Evolutionary conservation across 1,139 yeast species (phyloP).

Genomic region (Kodamaea arcana): DNA sequence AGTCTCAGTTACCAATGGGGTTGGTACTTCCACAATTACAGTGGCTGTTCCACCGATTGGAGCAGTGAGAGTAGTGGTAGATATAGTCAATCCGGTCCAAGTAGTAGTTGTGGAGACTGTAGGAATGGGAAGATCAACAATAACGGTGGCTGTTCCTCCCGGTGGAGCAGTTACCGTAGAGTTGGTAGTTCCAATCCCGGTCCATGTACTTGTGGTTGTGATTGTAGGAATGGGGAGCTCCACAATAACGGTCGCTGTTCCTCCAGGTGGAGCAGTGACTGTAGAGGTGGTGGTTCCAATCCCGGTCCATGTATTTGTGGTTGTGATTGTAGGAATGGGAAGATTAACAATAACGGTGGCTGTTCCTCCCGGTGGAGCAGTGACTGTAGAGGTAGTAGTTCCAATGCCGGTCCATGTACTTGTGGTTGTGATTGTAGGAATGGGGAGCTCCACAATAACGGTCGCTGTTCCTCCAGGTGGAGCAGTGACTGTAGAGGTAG

Average conservation of each 20-base stretch:
- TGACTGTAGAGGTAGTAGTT: constrained; percentile 3
- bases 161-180: constrained; percentile 8
- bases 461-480: constrained; percentile 10
- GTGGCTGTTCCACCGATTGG: constrained; percentile 6
- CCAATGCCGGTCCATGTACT: constrained; percentile 5
- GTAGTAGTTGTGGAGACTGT: constrained; percentile 12
- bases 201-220: constrained; percentile 9
- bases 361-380: constrained; percentile 9
- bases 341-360: constrained; percentile 7
- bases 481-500: constrained; percentile 8
- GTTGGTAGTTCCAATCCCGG: constrained; percentile 1
- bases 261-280: constrained; percentile 7
- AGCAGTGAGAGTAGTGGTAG: constrained; percentile 1
- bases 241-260: constrained; percentile 13
- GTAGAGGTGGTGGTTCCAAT: background rate
- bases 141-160: constrained; percentile 14
- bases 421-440: constrained; percentile 6
- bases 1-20: constrained; percentile 5
- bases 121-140: constrained; percentile 13
- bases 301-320: constrained; percentile 3
- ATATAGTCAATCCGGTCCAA: constrained; percentile 2
- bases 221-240: constrained; percentile 13
- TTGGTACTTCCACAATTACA: constrained; percentile 8
- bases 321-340: constrained; percentile 4
- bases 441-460: constrained; percentile 12